phyloP scores from a whole-genome alignment of 768 basidiomycete species.

The Rhodotorula sphaerocarpa region DNA sequence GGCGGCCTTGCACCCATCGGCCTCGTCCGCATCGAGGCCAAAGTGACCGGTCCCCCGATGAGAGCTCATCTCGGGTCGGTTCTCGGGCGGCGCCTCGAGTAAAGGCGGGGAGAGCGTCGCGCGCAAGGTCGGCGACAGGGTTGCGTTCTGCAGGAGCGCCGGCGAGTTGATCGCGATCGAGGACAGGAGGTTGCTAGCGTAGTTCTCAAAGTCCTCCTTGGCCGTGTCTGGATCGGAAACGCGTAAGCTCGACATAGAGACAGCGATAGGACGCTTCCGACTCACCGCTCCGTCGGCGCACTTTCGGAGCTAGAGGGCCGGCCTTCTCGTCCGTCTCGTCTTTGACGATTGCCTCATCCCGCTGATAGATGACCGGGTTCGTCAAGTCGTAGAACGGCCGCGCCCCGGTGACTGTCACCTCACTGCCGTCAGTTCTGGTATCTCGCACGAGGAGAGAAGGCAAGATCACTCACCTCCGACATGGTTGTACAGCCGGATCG shows the following conservation, averaged over 20 bases:
- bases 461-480: constrained; percentile 56
- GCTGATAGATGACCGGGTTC: constrained; percentile 57
- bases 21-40: constrained; percentile 30
- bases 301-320: neutral
- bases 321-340: neutral
- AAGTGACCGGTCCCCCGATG: constrained; percentile 3
- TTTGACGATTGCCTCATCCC: constrained; percentile 41
- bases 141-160: constrained; percentile 16
- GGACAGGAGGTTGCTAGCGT: constrained; percentile 41
- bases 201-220: constrained; percentile 39
- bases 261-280: accelerated
- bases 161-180: constrained; percentile 35
- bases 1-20: constrained; percentile 56
- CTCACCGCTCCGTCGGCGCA: constrained; percentile 7
- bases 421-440: no score
- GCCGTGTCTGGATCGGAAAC: constrained; percentile 6
- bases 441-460: no score
- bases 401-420: constrained; percentile 52
- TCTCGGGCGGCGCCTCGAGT: constrained; percentile 22
- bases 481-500: constrained; percentile 80
- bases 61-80: constrained; percentile 31
- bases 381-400: constrained; percentile 70
- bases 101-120: constrained; percentile 12
- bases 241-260: no score
- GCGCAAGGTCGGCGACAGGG: constrained; percentile 11